Evolutionary conservation across 2,329 filamentous ascomycete genomes (phyloP).

Genomic region (Lojkania enalia): DNA sequence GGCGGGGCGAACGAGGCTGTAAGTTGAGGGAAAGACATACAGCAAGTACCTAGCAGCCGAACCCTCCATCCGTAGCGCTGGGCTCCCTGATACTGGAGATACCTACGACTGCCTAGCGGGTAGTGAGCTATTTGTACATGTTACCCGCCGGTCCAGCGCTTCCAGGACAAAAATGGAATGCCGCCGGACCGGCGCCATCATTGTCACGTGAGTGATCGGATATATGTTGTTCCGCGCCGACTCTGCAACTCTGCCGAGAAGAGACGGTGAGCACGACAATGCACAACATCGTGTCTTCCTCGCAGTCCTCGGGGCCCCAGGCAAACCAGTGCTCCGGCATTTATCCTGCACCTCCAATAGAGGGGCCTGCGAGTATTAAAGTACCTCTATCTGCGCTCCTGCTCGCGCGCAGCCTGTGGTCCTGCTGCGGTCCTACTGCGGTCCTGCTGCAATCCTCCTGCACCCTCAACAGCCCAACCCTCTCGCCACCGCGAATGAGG

Average conservation of each 20-base stretch:
- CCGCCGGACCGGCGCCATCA: neutral
- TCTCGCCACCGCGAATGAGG: slow-evolving; percentile 16
- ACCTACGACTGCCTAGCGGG: no score
- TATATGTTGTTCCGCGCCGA: neutral
- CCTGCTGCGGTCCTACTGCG: slow-evolving; percentile 23
- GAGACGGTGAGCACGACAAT: neutral
- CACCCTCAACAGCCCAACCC: neutral
- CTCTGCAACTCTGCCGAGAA: neutral
- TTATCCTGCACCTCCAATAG: slow-evolving; percentile 6
- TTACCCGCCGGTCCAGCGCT: no score
- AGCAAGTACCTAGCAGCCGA: no score
- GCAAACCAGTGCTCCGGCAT: slow-evolving; percentile 6
- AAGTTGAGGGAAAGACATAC: no score
- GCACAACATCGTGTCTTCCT: slow-evolving; percentile 2
- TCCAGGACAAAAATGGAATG: no score
- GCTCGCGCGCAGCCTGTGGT: slow-evolving; percentile 18
- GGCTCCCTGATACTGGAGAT: no score
- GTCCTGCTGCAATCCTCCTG: slow-evolving; percentile 2
- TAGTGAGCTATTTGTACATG: no score
- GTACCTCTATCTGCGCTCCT: slow-evolving; percentile 5
- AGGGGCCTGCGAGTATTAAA: slow-evolving; percentile 6
- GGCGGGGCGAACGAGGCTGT: no score
- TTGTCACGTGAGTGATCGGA: neutral
- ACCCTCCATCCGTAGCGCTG: no score
- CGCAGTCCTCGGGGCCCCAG: neutral